A percentile compares a stretch with the other conserved stretches of the same genome.
Conservation (phyloP, 1,284 basidiomycete genomes). For the Microstroma glucosiphilum region DNA sequence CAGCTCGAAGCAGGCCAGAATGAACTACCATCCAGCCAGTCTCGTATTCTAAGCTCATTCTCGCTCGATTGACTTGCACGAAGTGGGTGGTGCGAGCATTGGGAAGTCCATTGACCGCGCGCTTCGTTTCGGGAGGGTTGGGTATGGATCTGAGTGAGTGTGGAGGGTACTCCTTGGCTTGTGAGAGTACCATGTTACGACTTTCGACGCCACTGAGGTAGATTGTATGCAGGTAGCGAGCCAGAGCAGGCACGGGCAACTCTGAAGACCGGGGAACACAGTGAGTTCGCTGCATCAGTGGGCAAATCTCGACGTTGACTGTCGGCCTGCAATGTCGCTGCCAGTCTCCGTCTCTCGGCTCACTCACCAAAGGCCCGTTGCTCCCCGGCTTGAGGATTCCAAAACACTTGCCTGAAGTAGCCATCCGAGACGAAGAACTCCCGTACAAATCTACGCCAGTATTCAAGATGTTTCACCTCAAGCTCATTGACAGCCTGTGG, state of each 20-base stretch:
- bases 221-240: slow-evolving; percentile 31
- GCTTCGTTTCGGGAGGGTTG: slow-evolving; percentile 22
- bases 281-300: background rate
- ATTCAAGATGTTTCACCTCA: slow-evolving; percentile 16
- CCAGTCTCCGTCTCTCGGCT: background rate
- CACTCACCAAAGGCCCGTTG: slow-evolving; percentile 27
- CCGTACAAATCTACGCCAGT: slow-evolving; percentile 29
- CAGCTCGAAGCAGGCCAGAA: slow-evolving; percentile 25
- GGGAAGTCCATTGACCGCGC: slow-evolving; percentile 27
- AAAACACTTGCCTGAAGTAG: slow-evolving; percentile 27
- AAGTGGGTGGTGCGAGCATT: slow-evolving; percentile 26
- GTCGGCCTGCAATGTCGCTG: background rate
- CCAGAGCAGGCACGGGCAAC: slow-evolving; percentile 28
- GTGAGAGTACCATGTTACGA: slow-evolving; percentile 22
- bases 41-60: slow-evolving; percentile 24
- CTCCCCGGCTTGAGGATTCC: slow-evolving; percentile 31
- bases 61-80: slow-evolving; percentile 23
- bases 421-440: slow-evolving; percentile 31
- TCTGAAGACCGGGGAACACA: slow-evolving; percentile 1
- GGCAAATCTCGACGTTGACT: background rate
- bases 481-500: background rate
- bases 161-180: slow-evolving; percentile 29
- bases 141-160: slow-evolving; percentile 19
- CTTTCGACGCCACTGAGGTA: slow-evolving; percentile 28
- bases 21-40: slow-evolving; percentile 37